Evolutionary conservation across 345 rosid species (phyloP), one percentile per base, ranked within the genome.

Genomic region (Ceriops tagal): DNA sequence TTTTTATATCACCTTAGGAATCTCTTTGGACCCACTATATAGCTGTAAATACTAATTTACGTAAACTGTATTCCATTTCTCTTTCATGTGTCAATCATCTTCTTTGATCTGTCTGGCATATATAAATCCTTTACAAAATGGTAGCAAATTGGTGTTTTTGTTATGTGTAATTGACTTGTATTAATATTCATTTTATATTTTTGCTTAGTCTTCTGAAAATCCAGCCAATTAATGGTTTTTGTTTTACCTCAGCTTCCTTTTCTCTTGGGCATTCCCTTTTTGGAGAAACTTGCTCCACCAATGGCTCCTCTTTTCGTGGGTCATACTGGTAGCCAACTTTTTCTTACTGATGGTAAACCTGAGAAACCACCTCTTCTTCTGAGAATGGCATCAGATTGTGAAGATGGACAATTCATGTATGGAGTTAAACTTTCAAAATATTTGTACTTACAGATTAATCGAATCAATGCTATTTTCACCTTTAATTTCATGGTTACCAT

Each of bases 261-360:
- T 80, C 90, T 91, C 28, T 80, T 93, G 37, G 98, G 98, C 75
- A 88, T 93, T 67, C 89, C 96, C 26, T 53, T 91, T 66, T 70
- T 93, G 71, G 98, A 93, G 72, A 91, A 87, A 81, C 87, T 93
- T 71, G 98, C 88, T 76, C 83, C 84, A 43, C 97, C 98, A 18
- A 51, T 93, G 49, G 98, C 98, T 74, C 88, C 89, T 16, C 77
- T 88, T 70, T 43, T 93, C 46, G 85, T 82, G 68, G 95, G 97
- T 60, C 81, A 81, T 78, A 91, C 98, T 58, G 98, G 98, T 58
- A 79, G 93, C 66, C 97, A 93, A 70, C 78, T 93, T 69, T 91
- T 91, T 72, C 95, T 91, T 7, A 88, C 90, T 13, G 98, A 93
- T 75, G 96, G 93, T 62, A 86, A 82, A 83, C 86, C 93, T 10